Evolutionary conservation across 768 basidiomycete species (phyloP).

Genomic region (Hygrophorus pudorinus): DNA sequence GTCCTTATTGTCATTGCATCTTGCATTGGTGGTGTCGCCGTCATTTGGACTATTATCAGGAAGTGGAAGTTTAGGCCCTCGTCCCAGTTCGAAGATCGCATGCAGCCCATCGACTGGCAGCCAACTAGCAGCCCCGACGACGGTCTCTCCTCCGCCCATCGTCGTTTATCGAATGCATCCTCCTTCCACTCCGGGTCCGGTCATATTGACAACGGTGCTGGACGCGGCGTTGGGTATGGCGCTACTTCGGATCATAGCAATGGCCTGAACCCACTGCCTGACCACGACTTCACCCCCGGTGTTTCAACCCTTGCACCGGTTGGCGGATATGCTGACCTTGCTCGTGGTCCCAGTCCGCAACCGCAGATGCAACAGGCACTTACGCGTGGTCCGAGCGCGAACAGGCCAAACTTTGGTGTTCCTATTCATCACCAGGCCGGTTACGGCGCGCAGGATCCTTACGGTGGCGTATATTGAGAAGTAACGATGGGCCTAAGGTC

Average conservation of each 20-base stretch:
- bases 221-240: slow-evolving; percentile 16
- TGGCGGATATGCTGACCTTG: slow-evolving; percentile 75
- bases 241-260: slow-evolving; percentile 23
- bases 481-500: not conserved
- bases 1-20: slow-evolving; percentile 63
- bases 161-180: slow-evolving; percentile 51
- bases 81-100: slow-evolving; percentile 68
- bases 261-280: slow-evolving; percentile 34
- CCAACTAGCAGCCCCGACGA: slow-evolving; percentile 42
- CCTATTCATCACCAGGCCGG: slow-evolving; percentile 54
- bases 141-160: slow-evolving; percentile 37
- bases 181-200: slow-evolving; percentile 57
- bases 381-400: slow-evolving; percentile 36
- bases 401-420: slow-evolving; percentile 37
- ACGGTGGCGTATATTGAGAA: slow-evolving; percentile 7
- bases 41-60: slow-evolving; percentile 85
- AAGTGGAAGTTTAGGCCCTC: slow-evolving; percentile 87
- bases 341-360: slow-evolving; percentile 63
- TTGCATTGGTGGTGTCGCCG: slow-evolving; percentile 53
- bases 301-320: slow-evolving; percentile 48
- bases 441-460: slow-evolving; percentile 29
- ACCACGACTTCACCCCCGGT: slow-evolving; percentile 73
- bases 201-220: slow-evolving; percentile 16
- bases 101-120: slow-evolving; percentile 85
- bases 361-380: slow-evolving; percentile 51